Conservation (phyloP, 2,329 filamentous ascomycete species). For the Arthrobotrys iridis region DNA sequence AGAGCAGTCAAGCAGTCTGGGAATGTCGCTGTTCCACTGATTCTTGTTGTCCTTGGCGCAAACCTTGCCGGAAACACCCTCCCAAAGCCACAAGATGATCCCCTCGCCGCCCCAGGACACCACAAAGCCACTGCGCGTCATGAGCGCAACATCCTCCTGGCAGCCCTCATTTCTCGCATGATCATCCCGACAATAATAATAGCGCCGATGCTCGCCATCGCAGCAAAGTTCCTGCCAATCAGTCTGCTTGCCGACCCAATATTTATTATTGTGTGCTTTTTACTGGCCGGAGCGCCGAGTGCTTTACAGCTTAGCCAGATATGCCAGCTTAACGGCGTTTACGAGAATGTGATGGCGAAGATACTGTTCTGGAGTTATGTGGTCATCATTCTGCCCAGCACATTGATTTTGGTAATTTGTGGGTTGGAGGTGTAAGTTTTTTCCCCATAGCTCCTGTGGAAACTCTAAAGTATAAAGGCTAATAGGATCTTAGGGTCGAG, state of each 20-base stretch:
- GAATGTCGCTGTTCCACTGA: constrained; percentile 91
- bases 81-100: constrained; percentile 68
- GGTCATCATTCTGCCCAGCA: constrained; percentile 82
- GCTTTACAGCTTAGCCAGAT: constrained; percentile 96
- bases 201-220: constrained; percentile 85
- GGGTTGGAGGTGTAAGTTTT: constrained; percentile 76
- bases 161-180: constrained; percentile 89
- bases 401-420: constrained; percentile 86
- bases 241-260: constrained; percentile 97
- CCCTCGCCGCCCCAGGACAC: background rate
- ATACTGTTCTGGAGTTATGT: constrained; percentile 97
- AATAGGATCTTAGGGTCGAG: constrained; percentile 20
- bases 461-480: background rate
- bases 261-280: constrained; percentile 96
- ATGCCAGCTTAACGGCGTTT: constrained; percentile 97
- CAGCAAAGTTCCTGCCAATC: constrained; percentile 89
- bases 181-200: constrained; percentile 89
- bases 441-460: background rate
- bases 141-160: constrained; percentile 81
- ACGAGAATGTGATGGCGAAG: constrained; percentile 91
- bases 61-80: constrained; percentile 93
- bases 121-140: constrained; percentile 63
- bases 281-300: constrained; percentile 91
- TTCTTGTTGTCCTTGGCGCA: constrained; percentile 92
- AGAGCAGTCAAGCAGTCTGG: constrained; percentile 85